phyloP scores from a whole-genome alignment of 2,329 filamentous ascomycete genomes.

The Xylaria hypoxylon region DNA sequence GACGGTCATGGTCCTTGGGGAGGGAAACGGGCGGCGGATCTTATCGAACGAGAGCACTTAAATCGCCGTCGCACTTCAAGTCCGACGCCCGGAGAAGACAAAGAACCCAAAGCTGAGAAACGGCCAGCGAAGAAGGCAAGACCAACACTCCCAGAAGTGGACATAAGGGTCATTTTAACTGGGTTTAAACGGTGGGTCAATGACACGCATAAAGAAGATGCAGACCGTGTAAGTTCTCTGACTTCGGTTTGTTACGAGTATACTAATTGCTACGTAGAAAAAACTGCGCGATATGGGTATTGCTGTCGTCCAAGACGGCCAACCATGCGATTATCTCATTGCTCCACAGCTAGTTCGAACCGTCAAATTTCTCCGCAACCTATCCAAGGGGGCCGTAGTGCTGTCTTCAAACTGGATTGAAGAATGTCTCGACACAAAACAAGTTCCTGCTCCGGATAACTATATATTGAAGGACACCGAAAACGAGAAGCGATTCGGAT shows the following conservation, averaged over 20 bases:
- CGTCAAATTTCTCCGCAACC: slow-evolving; percentile 89
- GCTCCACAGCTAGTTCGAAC: slow-evolving; percentile 90
- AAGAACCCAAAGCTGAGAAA: slow-evolving; percentile 59
- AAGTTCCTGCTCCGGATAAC: slow-evolving; percentile 71
- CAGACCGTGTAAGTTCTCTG: slow-evolving; percentile 75
- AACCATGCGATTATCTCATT: slow-evolving; percentile 84
- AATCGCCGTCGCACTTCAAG: slow-evolving; percentile 55
- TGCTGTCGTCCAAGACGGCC: slow-evolving; percentile 79
- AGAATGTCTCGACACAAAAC: slow-evolving; percentile 75
- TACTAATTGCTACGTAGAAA: slow-evolving; percentile 63
- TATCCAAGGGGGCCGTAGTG: slow-evolving; percentile 83
- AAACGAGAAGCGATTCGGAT: slow-evolving; percentile 76
- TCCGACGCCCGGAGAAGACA: slow-evolving; percentile 47
- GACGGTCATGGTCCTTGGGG: slow-evolving; percentile 66
- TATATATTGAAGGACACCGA: slow-evolving; percentile 78
- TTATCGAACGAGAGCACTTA: slow-evolving; percentile 63
- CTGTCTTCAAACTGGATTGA: slow-evolving; percentile 84
- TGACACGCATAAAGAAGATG: slow-evolving; percentile 78
- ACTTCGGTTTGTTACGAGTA: slow-evolving; percentile 26
- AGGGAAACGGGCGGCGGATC: slow-evolving; percentile 71
- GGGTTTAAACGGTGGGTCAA: slow-evolving; percentile 86
- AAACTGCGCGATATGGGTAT: slow-evolving; percentile 87
- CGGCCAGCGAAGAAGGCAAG: slow-evolving; percentile 72
- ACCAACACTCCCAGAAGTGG: slow-evolving; percentile 71
- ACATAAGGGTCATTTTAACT: slow-evolving; percentile 83